Percentiles rank a stretch among this genome's conserved stretches.
These are phyloP conservation scores for Colletotrichum sp. DNA, from an alignment of 2,329 filamentous ascomycete genomes.

Conservation along the genomic window DNA sequence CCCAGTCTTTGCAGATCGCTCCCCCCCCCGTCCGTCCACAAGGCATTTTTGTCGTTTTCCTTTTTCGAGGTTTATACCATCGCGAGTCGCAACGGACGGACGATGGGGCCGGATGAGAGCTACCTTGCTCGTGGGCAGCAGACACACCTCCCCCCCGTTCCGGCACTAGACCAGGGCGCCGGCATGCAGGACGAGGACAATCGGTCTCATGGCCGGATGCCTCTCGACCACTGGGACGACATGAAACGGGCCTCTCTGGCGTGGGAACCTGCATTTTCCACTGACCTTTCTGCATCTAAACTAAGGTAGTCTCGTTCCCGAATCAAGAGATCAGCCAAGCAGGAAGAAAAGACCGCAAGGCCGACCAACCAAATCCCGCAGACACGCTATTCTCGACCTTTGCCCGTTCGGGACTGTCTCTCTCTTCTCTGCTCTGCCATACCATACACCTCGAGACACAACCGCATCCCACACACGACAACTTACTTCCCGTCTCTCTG, in stretches of 20 bases:
- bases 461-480: neutral
- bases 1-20: constrained; percentile 3
- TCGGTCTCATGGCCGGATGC: constrained; percentile 10
- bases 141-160: neutral
- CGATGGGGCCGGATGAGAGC: constrained; percentile 2
- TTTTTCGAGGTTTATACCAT: neutral
- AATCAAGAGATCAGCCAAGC: neutral
- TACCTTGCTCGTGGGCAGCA: neutral
- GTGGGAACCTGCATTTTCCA: neutral
- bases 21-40: neutral
- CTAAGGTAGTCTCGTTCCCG: neutral
- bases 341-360: neutral
- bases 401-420: neutral
- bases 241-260: constrained; percentile 9
- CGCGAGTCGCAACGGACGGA: neutral
- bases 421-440: neutral
- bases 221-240: constrained; percentile 3
- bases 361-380: neutral
- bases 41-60: neutral
- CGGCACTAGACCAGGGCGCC: neutral
- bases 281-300: neutral
- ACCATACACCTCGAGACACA: neutral
- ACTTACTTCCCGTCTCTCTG: neutral
- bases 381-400: neutral
- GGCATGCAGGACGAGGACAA: neutral